Conservation (phyloP, 352 stramenopile genomes). For the Lagenidium giganteum region DNA sequence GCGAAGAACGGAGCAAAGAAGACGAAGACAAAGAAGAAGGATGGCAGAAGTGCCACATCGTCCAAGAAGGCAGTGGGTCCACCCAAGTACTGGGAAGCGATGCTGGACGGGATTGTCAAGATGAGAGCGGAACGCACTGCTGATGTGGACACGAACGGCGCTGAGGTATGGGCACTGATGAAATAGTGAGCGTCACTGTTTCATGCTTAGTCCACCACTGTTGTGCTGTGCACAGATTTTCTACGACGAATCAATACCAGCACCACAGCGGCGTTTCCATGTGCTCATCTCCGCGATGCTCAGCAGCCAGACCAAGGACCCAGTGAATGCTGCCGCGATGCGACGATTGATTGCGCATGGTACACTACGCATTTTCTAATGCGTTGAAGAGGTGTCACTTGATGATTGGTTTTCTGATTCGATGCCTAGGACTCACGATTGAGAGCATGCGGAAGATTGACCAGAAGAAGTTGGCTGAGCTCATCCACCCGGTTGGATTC, state of each 20-base stretch:
- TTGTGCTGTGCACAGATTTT: conserved; percentile 30
- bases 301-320: conserved; percentile 96
- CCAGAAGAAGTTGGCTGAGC: conserved; percentile 71
- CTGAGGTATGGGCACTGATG: conserved; percentile 58
- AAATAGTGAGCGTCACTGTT: too few species aligned
- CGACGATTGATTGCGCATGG: conserved; percentile 49
- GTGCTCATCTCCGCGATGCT: conserved; percentile 95
- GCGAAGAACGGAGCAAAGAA: too few species aligned
- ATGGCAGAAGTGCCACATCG: too few species aligned
- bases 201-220: too few species aligned
- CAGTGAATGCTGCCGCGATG: conserved; percentile 79
- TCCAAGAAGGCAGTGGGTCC: conserved; percentile 19
- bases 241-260: conserved; percentile 25
- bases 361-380: conserved; percentile 17
- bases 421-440: conserved; percentile 75
- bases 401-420: background rate
- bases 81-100: conserved; percentile 46
- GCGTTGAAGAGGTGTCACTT: background rate
- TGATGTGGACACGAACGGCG: conserved; percentile 68
- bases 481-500: conserved; percentile 94
- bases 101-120: conserved; percentile 52
- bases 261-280: conserved; percentile 84
- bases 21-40: conserved; percentile 11
- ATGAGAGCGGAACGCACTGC: conserved; percentile 62
- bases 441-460: conserved; percentile 83